Conservation (phyloP, 352 stramenopile genomes). For the Phytophthora chlamydospora region DNA sequence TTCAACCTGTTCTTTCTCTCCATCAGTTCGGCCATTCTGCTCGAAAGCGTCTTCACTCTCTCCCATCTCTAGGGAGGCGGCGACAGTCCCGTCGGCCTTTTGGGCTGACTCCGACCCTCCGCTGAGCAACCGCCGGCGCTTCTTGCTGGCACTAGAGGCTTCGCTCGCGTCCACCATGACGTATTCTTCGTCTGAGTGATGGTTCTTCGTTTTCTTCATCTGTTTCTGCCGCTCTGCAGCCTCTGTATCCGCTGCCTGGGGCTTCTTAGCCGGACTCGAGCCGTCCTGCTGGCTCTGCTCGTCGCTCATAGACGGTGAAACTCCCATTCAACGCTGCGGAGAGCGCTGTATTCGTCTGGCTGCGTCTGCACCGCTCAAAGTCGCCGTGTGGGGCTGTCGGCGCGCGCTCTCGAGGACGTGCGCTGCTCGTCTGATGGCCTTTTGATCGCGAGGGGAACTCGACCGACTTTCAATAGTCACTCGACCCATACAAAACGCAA, state of each 20-base stretch:
- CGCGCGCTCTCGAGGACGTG: conserved; percentile 5
- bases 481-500: conserved; percentile 6
- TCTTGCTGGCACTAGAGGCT: conserved; percentile 10
- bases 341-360: conserved; percentile 1
- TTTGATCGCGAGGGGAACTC: conserved; percentile 17
- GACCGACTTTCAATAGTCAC: background rate
- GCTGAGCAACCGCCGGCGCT: conserved; percentile 16
- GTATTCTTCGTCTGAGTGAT: conserved; percentile 11
- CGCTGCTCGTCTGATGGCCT: conserved; percentile 9
- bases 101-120: conserved; percentile 1
- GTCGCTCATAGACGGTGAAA: conserved; percentile 28
- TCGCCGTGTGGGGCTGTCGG: conserved; percentile 1
- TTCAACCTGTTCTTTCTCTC: conserved; percentile 17
- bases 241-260: conserved; percentile 3
- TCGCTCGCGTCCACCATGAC: conserved; percentile 15
- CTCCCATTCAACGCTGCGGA: conserved; percentile 1
- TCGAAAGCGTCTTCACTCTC: conserved; percentile 3
- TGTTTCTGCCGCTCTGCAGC: conserved; percentile 5
- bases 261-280: conserved; percentile 3
- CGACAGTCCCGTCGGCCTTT: conserved; percentile 1
- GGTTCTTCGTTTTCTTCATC: background rate
- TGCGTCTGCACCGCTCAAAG: background rate
- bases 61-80: background rate
- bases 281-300: conserved; percentile 27
- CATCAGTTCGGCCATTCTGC: conserved; percentile 14